Evolutionary conservation across 1,284 basidiomycete species (phyloP), one percentile per base, ranked within the genome.

Genomic region (Ceratobasidium sp.): DNA sequence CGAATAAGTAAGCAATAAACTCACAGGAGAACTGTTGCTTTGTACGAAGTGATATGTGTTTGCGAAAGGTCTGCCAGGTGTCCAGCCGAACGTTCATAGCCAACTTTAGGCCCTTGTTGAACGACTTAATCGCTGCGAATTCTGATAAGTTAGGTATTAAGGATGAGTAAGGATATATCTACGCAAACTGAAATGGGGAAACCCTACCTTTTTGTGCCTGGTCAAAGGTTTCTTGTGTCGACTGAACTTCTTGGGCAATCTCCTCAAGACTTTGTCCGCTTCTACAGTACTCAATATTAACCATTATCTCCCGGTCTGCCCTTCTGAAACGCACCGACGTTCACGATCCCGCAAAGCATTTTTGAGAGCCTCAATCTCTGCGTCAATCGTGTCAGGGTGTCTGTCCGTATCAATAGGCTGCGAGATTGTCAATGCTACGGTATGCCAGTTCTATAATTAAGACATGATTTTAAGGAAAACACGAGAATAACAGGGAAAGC

Each of bases 41-140:
- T 85, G 95, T 96, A 6, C 96, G 92, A 33, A 95, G 87, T 10
- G 95, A 93, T 80, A 97, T 96, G 82, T 33, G 33, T 33, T 33
- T 33, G 33, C 33, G 91, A 87, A 97, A 97, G 73, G 93, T 91
- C 78, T 93, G 90, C 97, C 97, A 99, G 81, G 91, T 91, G 15
- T 87, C 83, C 77, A 93, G 85, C 28, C 97, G 33, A 15, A 88
- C 28, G 67, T 23, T 51, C 67, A 69, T 69, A 5, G 67, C 67
- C 28, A 69, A 51, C 39, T 51, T 46, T 20, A 69, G 33, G 46
- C 67, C 67, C 28, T 69, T 69, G 49, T 69, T 69, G 49, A 69
- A 69, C 18, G 67, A 53, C 51, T 69, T 69, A 20, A 69, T 69
- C 6, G 44, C 23, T n/a, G 44, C 39, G 26, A 69, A 55, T 33